Evolutionary conservation across 257 asterid species (phyloP).

Genomic region (Paraleonurus japonicus): DNA sequence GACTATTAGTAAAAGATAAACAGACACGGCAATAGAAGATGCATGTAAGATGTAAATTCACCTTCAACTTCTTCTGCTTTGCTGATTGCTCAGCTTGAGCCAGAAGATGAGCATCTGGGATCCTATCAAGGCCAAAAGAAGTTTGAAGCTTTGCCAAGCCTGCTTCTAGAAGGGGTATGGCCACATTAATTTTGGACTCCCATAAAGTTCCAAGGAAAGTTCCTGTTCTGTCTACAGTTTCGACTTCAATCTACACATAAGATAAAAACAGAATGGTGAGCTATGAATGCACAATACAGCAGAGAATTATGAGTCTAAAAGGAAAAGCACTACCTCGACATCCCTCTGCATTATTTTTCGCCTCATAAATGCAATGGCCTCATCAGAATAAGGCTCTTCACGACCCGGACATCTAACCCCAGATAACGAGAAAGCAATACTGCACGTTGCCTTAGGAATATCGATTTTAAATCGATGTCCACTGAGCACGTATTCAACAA

Average conservation of each 20-base stretch:
- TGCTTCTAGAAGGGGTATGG: slow-evolving; percentile 80
- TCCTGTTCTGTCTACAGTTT: slow-evolving; percentile 95
- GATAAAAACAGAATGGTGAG: slow-evolving; percentile 1
- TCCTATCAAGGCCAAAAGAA: slow-evolving; percentile 78
- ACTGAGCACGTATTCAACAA: slow-evolving; percentile 92
- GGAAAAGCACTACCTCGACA: slow-evolving; percentile 62
- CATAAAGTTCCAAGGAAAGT: slow-evolving; percentile 93
- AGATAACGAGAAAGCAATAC: slow-evolving; percentile 83
- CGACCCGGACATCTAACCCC: slow-evolving; percentile 99
- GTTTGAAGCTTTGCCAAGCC: slow-evolving; percentile 91
- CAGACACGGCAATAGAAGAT: not conserved
- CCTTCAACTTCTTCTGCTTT: slow-evolving; percentile 91
- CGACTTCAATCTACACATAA: slow-evolving; percentile 74
- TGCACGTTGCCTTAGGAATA: slow-evolving; percentile 93
- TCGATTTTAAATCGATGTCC: slow-evolving; percentile 90
- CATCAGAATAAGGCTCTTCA: slow-evolving; percentile 84
- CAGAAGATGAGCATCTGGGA: slow-evolving; percentile 83
- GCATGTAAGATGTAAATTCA: slow-evolving; percentile 19
- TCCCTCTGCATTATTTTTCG: slow-evolving; percentile 99
- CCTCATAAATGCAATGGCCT: slow-evolving; percentile 97
- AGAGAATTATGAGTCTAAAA: not conserved
- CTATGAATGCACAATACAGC: not conserved
- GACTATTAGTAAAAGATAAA: slow-evolving; percentile 23
- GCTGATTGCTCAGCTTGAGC: slow-evolving; percentile 92
- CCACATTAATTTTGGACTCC: slow-evolving; percentile 79